Conservation (phyloP, 2,329 filamentous ascomycete species). For the Aplosporella prunicola region DNA sequence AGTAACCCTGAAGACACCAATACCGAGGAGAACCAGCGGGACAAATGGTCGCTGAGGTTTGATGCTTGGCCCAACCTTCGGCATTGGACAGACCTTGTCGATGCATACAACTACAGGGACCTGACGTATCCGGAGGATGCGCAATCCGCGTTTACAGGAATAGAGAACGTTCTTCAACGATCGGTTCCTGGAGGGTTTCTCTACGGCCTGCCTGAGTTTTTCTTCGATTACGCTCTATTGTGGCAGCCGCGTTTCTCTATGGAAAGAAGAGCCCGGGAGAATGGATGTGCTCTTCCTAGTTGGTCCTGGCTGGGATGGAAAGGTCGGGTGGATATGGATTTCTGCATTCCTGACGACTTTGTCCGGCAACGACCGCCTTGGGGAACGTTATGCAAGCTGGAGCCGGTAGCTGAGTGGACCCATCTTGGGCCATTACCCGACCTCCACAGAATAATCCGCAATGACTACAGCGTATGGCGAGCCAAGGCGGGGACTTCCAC, state of each 20-base stretch:
- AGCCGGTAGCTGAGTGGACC: not conserved
- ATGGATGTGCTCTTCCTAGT: not conserved
- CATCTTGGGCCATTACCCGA: not conserved
- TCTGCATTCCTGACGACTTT: not conserved
- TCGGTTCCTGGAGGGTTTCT: constrained; percentile 15
- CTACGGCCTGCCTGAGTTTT: constrained; percentile 16
- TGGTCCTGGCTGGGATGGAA: constrained; percentile 8
- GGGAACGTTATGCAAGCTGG: too few species aligned
- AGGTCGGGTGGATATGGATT: not conserved
- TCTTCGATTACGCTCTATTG: constrained; percentile 16
- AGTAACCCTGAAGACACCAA: too few species aligned
- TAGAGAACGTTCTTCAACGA: constrained; percentile 11
- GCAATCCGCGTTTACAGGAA: constrained; percentile 15
- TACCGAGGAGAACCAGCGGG: too few species aligned
- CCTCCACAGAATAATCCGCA: not conserved
- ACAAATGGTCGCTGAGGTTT: too few species aligned
- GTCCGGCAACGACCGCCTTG: too few species aligned
- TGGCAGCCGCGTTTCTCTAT: constrained; percentile 13
- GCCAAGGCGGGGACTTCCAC: not conserved
- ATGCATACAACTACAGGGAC: too few species aligned
- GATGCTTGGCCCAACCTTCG: too few species aligned
- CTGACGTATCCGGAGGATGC: constrained; percentile 17
- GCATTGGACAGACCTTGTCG: too few species aligned
- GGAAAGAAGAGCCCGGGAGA: not conserved
- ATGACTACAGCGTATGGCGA: not conserved